These are phyloP conservation scores for Pleurotus salmoneostramineus DNA, from an alignment of 768 basidiomycete genomes.

Conservation along the genomic window DNA sequence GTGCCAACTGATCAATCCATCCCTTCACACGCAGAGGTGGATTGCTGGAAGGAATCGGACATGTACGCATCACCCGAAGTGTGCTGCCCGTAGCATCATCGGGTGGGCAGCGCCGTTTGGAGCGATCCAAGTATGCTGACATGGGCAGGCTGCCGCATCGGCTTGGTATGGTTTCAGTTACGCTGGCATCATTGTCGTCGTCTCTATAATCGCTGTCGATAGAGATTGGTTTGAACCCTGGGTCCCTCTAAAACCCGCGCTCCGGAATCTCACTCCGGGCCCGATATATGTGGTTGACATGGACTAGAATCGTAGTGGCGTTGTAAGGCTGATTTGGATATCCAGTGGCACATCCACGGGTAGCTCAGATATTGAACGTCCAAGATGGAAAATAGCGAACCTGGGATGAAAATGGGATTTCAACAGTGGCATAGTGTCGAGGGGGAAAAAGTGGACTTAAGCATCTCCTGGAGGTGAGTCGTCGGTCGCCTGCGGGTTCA, in stretches of 20 bases:
- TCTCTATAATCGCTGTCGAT: background rate
- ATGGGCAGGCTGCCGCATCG: background rate
- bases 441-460: constrained; percentile 6
- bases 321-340: background rate
- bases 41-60: background rate
- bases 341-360: background rate
- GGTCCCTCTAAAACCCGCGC: background rate
- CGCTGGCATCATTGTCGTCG: background rate
- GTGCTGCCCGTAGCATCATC: background rate
- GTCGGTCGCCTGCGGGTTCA: background rate
- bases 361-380: constrained; percentile 12
- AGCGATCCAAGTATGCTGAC: background rate
- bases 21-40: constrained; percentile 1
- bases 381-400: constrained; percentile 12
- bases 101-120: background rate
- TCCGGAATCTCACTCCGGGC: background rate
- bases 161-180: background rate
- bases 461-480: background rate
- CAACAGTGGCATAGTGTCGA: constrained; percentile 8
- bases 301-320: background rate
- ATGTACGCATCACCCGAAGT: constrained; percentile 1
- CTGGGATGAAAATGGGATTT: constrained; percentile 14
- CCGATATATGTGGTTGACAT: background rate
- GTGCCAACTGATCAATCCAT: constrained; percentile 1
- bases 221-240: background rate